Percentiles rank a stretch among this genome's conserved stretches.
Conservation (phyloP, 2,329 filamentous ascomycete species). For the Trichoderma cornu-damae region DNA sequence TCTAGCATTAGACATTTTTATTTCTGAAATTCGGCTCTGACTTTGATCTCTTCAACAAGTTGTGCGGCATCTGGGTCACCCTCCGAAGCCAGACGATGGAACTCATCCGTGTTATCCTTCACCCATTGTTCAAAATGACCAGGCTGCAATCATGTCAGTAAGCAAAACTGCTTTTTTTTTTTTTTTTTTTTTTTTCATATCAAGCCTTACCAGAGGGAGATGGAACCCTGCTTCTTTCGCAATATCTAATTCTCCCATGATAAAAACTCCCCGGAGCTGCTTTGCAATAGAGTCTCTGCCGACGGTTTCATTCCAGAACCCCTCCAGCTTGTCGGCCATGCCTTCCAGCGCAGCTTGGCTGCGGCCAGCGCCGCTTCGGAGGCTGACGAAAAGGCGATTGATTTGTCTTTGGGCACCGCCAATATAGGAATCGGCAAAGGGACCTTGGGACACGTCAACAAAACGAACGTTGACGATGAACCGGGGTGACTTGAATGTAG, state of each 20-base stretch:
- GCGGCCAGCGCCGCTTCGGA: slow-evolving; percentile 13
- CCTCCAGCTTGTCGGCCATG: slow-evolving; percentile 17
- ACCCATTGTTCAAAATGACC: slow-evolving; percentile 17
- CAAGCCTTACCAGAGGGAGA: slow-evolving; percentile 9
- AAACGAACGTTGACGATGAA: slow-evolving; percentile 20
- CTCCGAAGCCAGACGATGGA: slow-evolving; percentile 5
- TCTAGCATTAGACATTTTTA: background rate
- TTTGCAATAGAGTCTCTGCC: slow-evolving; percentile 4
- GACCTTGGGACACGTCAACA: slow-evolving; percentile 8
- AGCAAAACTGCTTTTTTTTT: background rate
- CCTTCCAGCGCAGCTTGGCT: slow-evolving; percentile 6
- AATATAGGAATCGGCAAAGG: slow-evolving; percentile 11
- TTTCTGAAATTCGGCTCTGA: slow-evolving; percentile 12
- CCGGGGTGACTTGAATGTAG: slow-evolving; percentile 15
- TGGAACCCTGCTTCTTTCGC: slow-evolving; percentile 18
- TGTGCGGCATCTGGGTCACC: slow-evolving; percentile 13
- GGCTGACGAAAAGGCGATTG: slow-evolving; percentile 17
- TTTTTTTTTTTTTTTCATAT: no score
- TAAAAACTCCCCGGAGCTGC: slow-evolving; percentile 9
- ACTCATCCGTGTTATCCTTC: slow-evolving; percentile 17
- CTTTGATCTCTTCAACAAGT: slow-evolving; percentile 15
- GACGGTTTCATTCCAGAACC: slow-evolving; percentile 12
- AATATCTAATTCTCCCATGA: slow-evolving; percentile 10
- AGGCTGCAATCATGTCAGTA: background rate
- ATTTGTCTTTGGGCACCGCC: slow-evolving; percentile 10